Evolutionary conservation across 805 yeast species (phyloP).

Genomic region (Priceomyces castillae): DNA sequence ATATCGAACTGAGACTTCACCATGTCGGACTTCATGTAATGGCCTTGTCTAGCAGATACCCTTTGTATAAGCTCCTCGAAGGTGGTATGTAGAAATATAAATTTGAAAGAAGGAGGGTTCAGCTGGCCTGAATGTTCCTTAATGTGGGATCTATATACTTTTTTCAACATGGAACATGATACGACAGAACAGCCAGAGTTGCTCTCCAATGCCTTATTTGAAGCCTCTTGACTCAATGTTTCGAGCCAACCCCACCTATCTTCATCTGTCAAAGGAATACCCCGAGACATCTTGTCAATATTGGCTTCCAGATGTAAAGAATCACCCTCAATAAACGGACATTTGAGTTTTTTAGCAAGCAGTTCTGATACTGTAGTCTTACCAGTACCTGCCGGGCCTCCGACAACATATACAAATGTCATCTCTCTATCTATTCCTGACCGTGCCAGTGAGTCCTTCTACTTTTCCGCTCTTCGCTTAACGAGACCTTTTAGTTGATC

Average conservation of each 20-base stretch:
- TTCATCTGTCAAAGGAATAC: slow-evolving; percentile 79
- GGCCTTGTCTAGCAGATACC: slow-evolving; percentile 63
- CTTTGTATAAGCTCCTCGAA: slow-evolving; percentile 60
- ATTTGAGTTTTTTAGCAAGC: slow-evolving; percentile 43
- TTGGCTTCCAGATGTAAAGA: slow-evolving; percentile 67
- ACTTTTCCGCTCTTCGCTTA: not conserved
- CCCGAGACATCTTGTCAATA: slow-evolving; percentile 77
- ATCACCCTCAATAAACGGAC: slow-evolving; percentile 84
- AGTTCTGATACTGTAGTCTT: slow-evolving; percentile 72
- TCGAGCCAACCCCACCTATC: slow-evolving; percentile 92
- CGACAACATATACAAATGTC: slow-evolving; percentile 56
- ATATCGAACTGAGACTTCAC: slow-evolving; percentile 72
- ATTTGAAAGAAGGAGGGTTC: slow-evolving; percentile 44
- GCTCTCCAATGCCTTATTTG: slow-evolving; percentile 33
- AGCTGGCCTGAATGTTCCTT: slow-evolving; percentile 28
- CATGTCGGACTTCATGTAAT: slow-evolving; percentile 88
- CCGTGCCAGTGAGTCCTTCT: not conserved
- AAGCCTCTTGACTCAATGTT: slow-evolving; percentile 42
- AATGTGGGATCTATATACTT: slow-evolving; percentile 64
- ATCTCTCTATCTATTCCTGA: slow-evolving; percentile 5
- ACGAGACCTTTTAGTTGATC: too few relatives aligned
- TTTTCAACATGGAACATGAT: slow-evolving; percentile 84
- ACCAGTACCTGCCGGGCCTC: slow-evolving; percentile 97
- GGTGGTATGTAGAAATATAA: slow-evolving; percentile 66
- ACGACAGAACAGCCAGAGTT: slow-evolving; percentile 46